phyloP scores from a whole-genome alignment of 169 alveolate genomes.

The Cryptosporidium ubiquitum region DNA sequence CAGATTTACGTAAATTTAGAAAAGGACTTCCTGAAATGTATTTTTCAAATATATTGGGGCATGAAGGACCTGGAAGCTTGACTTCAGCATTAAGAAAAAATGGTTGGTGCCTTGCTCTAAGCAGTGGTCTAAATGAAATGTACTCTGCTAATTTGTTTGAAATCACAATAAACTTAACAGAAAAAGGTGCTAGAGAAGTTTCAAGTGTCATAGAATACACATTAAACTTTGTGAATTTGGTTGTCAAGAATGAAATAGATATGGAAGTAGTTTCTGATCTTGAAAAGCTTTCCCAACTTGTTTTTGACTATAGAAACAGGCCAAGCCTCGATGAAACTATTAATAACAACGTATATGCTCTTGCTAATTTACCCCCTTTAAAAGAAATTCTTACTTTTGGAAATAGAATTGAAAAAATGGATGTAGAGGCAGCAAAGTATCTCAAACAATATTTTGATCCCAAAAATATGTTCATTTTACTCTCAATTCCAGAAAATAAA shows the following conservation, averaged over 20 bases:
- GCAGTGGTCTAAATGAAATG: conserved; percentile 59
- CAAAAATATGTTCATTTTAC: conserved; percentile 27
- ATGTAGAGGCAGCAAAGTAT: conserved; percentile 3
- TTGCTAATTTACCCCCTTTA: conserved; percentile 34
- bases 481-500: conserved; percentile 53
- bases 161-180: conserved; percentile 33
- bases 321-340: conserved; percentile 45
- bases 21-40: conserved; percentile 55
- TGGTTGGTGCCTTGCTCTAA: conserved; percentile 22
- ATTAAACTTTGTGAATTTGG: conserved; percentile 32
- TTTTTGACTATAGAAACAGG: conserved; percentile 50
- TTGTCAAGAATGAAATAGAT: conserved; percentile 18
- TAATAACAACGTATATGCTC: not conserved
- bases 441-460: conserved; percentile 39
- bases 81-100: conserved; percentile 28
- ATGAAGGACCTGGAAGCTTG: conserved; percentile 57
- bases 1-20: conserved; percentile 43
- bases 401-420: conserved; percentile 40
- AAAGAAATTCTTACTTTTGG: conserved; percentile 49
- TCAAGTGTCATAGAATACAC: conserved; percentile 43
- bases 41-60: conserved; percentile 42
- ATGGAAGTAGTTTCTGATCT: conserved; percentile 30
- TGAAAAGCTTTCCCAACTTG: conserved; percentile 25
- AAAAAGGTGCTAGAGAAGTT: conserved; percentile 37
- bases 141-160: conserved; percentile 58